Conservation (phyloP, 169 alveolate species). For the Besnoitia besnoiti region DNA sequence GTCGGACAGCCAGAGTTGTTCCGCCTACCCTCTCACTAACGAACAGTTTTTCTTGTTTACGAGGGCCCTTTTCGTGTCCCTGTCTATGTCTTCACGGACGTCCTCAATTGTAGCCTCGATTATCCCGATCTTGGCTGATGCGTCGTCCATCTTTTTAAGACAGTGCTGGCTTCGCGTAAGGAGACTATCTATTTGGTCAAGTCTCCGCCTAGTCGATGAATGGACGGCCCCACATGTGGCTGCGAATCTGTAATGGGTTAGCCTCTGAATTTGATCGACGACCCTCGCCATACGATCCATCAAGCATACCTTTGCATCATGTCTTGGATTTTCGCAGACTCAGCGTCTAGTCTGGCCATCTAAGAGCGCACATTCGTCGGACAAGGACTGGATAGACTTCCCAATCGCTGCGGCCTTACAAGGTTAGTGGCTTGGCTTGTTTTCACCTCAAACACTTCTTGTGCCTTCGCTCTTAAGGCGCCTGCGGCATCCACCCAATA, state of each 20-base stretch:
- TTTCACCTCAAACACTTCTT: background rate
- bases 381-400: background rate
- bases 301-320: slow-evolving; percentile 19
- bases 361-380: background rate
- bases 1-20: background rate
- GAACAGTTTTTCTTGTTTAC: slow-evolving; percentile 77
- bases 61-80: slow-evolving; percentile 70
- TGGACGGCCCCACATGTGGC: slow-evolving; percentile 51
- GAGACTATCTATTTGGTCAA: slow-evolving; percentile 9
- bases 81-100: slow-evolving; percentile 73
- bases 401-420: background rate
- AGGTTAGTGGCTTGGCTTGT: background rate
- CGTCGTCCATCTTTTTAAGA: slow-evolving; percentile 26
- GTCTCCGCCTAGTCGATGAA: slow-evolving; percentile 20
- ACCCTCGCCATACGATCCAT: background rate
- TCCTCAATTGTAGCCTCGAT: slow-evolving; percentile 74
- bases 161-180: slow-evolving; percentile 47
- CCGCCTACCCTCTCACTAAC: slow-evolving; percentile 70
- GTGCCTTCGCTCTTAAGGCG: background rate
- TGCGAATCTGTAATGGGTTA: slow-evolving; percentile 33
- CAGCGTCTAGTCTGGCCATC: slow-evolving; percentile 45
- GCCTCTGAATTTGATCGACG: background rate
- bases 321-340: slow-evolving; percentile 27
- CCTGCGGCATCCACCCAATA: background rate
- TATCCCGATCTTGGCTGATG: background rate